These are phyloP conservation scores for Pleurozium schreberi DNA, from an alignment of 225 moss, liverwort and hornwort species.

Conservation along the genomic window DNA sequence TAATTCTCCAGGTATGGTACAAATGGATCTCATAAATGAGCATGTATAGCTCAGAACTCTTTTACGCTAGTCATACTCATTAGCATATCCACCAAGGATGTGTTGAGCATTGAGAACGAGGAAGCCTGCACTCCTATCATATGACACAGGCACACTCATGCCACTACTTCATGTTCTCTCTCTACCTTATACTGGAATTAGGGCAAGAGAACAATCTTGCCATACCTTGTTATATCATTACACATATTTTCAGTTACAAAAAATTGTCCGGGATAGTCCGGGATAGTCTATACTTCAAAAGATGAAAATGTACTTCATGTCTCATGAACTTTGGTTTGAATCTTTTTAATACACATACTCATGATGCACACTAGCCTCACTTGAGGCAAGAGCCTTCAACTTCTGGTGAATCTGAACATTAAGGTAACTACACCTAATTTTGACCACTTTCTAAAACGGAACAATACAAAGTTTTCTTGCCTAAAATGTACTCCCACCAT, in stretches of 20 bases:
- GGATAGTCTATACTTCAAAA: neutral
- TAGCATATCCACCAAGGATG: neutral
- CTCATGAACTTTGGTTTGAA: neutral
- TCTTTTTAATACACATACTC: neutral
- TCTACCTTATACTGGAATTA: too few relatives aligned
- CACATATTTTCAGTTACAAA: neutral
- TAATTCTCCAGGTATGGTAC: accelerated
- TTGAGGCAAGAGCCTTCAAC: neutral
- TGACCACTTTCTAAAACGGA: neutral
- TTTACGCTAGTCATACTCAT: neutral
- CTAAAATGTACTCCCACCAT: neutral
- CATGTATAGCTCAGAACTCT: too few relatives aligned
- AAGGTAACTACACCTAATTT: neutral
- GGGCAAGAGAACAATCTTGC: neutral
- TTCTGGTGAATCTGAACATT: neutral
- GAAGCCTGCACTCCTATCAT: neutral
- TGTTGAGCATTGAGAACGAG: neutral
- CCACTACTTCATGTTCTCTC: neutral
- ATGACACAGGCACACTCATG: neutral
- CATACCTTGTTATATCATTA: neutral
- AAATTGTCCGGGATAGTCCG: too few relatives aligned
- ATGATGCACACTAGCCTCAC: neutral
- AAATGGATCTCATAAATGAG: neutral
- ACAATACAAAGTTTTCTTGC: neutral
- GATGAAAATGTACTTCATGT: neutral